These are phyloP conservation scores for Nothophaeocryptopus gaeumannii DNA, from an alignment of 2,329 filamentous ascomycete species.

Conservation along the genomic window DNA sequence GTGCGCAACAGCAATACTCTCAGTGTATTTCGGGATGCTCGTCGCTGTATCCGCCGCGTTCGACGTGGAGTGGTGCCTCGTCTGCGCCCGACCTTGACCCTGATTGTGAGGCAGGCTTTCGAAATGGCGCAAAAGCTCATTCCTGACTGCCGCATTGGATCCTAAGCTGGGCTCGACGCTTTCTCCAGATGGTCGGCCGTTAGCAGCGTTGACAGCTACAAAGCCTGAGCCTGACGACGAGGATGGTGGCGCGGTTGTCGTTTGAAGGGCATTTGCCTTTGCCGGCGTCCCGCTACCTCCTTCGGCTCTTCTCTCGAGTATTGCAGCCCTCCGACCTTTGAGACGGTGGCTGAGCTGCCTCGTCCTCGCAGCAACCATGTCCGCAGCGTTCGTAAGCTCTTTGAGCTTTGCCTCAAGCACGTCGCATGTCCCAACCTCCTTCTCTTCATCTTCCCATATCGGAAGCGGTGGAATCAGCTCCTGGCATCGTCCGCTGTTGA, in stretches of 20 bases:
- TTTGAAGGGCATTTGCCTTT: slow-evolving; percentile 31
- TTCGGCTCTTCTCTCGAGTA: slow-evolving; percentile 60
- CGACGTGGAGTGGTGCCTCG: slow-evolving; percentile 24
- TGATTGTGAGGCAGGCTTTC: slow-evolving; percentile 57
- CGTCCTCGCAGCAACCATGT: slow-evolving; percentile 66
- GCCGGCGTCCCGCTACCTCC: slow-evolving; percentile 37
- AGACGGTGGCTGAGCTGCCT: slow-evolving; percentile 79
- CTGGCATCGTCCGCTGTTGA: slow-evolving; percentile 77
- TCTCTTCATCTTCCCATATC: slow-evolving; percentile 80
- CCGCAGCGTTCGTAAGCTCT: slow-evolving; percentile 74
- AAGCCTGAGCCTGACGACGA: slow-evolving; percentile 44
- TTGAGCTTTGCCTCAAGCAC: slow-evolving; percentile 77
- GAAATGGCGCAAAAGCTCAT: slow-evolving; percentile 63
- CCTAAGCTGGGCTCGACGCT: slow-evolving; percentile 34
- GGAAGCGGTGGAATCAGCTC: slow-evolving; percentile 78
- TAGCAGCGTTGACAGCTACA: slow-evolving; percentile 56
- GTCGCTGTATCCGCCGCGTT: slow-evolving; percentile 5
- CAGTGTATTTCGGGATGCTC: slow-evolving; percentile 5
- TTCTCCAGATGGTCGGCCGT: slow-evolving; percentile 10
- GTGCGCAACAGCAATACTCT: slow-evolving; percentile 2
- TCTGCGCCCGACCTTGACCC: slow-evolving; percentile 25
- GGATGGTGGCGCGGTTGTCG: slow-evolving; percentile 28
- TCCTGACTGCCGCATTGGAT: slow-evolving; percentile 55
- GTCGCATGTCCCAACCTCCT: slow-evolving; percentile 78
- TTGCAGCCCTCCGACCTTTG: slow-evolving; percentile 70